Base-by-base conservation (phyloP, 192 early-diverging fungal species). In the Gryganskiella cystojenkinii region DNA sequence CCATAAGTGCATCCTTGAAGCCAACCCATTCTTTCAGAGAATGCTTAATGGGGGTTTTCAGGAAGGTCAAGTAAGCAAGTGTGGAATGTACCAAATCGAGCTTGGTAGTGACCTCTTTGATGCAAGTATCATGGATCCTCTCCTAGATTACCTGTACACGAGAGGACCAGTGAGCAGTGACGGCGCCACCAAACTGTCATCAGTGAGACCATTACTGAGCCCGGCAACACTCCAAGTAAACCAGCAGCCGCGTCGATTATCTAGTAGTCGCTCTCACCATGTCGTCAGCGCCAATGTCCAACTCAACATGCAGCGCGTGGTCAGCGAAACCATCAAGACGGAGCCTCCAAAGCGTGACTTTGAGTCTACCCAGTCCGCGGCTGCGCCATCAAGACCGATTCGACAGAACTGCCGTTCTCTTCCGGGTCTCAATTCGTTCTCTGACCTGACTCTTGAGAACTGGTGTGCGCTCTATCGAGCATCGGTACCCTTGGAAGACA, bases 91-190 rank as follows among this genome's bases (percentile, higher is more conserved):
- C 31, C 53, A 31, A 40, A 64, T 78, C 20, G 56, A 53, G 27
- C 60, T 78, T 9, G 59, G 65, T 17, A 64, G 30, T n/a, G 55
- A 69, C 28, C 51, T 78, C 52, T 78, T 78, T 40, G 53, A 66
- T 20, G 47, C n/a, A 6, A 42, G 51, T 2, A 69, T 69, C 20
- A 69, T 78, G 66, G 74, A 69, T 31, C 31, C 24, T 30, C 55
- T 78, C 1, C 46, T 78, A 11, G 74, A 78, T 30, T 78, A 68
- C 37, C n/a, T 78, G 8, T 78, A 78, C 27, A 63, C 64, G 0
- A 51, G 42, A 4, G 60, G 63, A 8, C 74, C 66, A n/a, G n/a
- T n/a, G n/a, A n/a, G n/a, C n/a, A n/a, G n/a, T n/a, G n/a, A n/a
- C n/a, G n/a, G 7, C 11, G 24, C 14, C 50, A 54, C 9, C 27